These are phyloP conservation scores for Pythium coloratum DNA, from an alignment of 352 stramenopile genomes.

Conservation along the genomic window DNA sequence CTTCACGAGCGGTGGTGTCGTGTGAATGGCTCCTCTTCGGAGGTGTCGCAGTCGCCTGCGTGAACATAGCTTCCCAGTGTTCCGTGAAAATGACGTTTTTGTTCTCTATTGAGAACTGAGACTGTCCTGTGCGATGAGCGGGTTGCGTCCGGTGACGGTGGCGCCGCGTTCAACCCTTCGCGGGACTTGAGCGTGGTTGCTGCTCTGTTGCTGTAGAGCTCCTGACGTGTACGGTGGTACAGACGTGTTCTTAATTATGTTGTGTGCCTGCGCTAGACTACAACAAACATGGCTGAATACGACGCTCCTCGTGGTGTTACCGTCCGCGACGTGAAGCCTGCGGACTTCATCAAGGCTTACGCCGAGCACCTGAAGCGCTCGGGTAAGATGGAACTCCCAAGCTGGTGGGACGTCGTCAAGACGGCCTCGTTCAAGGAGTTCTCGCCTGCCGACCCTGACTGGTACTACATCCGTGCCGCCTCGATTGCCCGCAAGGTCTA, in stretches of 20 bases:
- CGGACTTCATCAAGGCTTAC: constrained; percentile 98
- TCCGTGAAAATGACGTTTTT: constrained; percentile 57
- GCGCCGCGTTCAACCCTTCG: not conserved
- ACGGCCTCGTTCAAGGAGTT: constrained; percentile 98
- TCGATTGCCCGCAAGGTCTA: constrained; percentile 99
- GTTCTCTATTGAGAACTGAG: constrained; percentile 86
- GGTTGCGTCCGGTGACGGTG: constrained; percentile 23
- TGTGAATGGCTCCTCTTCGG: not conserved
- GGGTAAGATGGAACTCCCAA: constrained; percentile 98
- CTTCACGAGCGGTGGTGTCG: not conserved
- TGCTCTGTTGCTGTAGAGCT: constrained; percentile 29
- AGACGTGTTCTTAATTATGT: constrained; percentile 89
- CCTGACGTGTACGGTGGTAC: constrained; percentile 77
- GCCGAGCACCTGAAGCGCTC: constrained; percentile 99
- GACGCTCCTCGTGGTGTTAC: constrained; percentile 91
- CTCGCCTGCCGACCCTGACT: constrained; percentile 96
- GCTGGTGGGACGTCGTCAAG: constrained; percentile 98
- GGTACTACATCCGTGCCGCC: constrained; percentile 98
- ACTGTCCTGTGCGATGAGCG: constrained; percentile 84
- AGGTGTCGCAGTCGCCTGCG: constrained; percentile 24
- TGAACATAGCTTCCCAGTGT: constrained; percentile 24
- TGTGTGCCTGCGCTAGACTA: constrained; percentile 51
- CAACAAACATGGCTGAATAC: constrained; percentile 80
- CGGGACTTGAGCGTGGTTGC: not conserved
- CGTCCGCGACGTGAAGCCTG: constrained; percentile 96